These are phyloP conservation scores for Capsicum pubescens DNA, from an alignment of 257 asterid genomes.

Conservation along the genomic window DNA sequence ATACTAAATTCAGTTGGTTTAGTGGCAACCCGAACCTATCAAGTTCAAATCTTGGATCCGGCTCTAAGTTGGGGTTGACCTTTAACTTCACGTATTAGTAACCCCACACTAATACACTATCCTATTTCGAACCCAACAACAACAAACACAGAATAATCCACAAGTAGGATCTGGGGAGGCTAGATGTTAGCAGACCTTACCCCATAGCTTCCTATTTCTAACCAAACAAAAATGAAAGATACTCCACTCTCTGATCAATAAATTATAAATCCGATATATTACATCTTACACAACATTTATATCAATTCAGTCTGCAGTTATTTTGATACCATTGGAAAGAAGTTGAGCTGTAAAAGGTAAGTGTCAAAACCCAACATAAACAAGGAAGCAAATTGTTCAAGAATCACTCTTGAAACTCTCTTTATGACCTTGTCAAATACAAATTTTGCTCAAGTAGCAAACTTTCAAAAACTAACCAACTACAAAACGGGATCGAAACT, in stretches of 20 bases:
- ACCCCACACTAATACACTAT: not conserved
- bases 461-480: not conserved
- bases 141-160: not conserved
- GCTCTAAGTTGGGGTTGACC: conserved; percentile 12
- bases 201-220: not conserved
- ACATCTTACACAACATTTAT: not conserved
- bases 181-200: not conserved
- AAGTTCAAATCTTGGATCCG: not conserved
- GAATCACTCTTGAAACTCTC: not conserved
- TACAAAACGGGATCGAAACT: not conserved
- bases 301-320: not conserved
- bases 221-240: not conserved
- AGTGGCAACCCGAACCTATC: not conserved
- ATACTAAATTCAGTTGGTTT: not conserved
- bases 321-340: not conserved
- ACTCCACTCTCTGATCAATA: not conserved
- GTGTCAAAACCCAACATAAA: not conserved
- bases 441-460: not conserved
- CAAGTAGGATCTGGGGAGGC: no score
- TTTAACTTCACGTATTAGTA: not conserved
- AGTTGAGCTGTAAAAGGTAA: not conserved
- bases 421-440: not conserved
- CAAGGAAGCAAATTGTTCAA: not conserved
- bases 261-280: not conserved
- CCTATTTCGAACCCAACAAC: not conserved